Evolutionary conservation across 2,329 filamentous ascomycete species (phyloP).

Genomic region (Hypocreales sp.): DNA sequence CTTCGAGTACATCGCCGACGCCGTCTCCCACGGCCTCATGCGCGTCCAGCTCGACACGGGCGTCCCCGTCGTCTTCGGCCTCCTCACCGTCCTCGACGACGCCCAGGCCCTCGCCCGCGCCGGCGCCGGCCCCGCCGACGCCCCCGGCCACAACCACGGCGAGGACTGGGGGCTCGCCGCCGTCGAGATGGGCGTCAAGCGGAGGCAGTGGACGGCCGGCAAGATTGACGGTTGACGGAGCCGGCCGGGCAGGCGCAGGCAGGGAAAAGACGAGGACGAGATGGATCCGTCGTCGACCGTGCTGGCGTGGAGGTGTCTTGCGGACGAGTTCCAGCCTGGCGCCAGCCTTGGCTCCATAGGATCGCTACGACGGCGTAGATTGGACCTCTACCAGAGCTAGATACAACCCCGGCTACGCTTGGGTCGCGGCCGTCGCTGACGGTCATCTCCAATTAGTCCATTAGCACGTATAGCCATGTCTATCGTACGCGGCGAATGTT

Average conservation of each 20-base stretch:
- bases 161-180: conserved; percentile 92
- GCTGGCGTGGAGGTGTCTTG: too few species aligned
- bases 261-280: too few species aligned
- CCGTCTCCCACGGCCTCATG: conserved; percentile 86
- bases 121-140: conserved; percentile 55
- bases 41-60: conserved; percentile 79
- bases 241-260: too few species aligned
- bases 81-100: conserved; percentile 78
- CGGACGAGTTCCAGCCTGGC: too few species aligned
- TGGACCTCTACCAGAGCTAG: too few species aligned
- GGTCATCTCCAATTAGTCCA: conserved; percentile 8
- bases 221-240: conserved; percentile 27
- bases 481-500: conserved; percentile 7
- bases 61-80: conserved; percentile 80
- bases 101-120: conserved; percentile 78
- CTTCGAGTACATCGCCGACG: conserved; percentile 95
- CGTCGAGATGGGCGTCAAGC: conserved; percentile 85
- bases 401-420: too few species aligned
- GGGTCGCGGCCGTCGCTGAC: too few species aligned
- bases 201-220: conserved; percentile 67
- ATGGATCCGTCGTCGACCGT: too few species aligned
- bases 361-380: too few species aligned
- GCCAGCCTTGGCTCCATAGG: too few species aligned
- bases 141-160: conserved; percentile 71
- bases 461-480: conserved; percentile 9